Conservation (phyloP, 345 rosid species). For the Lepidium aucheri region DNA sequence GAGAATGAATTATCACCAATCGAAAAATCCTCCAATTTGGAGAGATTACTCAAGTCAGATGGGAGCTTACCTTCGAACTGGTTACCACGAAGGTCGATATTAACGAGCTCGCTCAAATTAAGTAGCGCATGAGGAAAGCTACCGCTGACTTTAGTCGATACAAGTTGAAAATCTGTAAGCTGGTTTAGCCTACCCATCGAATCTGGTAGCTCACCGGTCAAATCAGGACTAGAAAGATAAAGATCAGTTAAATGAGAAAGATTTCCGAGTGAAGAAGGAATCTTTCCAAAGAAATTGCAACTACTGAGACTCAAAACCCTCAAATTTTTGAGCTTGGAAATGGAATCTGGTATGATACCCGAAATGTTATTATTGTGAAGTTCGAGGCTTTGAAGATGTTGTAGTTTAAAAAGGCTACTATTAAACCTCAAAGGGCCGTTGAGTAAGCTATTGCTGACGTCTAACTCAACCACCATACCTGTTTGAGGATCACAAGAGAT, state of each 20-base stretch:
- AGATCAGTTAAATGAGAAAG: neutral
- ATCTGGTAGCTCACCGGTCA: conserved; percentile 16
- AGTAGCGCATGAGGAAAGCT: neutral
- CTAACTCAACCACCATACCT: too few relatives aligned
- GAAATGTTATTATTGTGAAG: too few relatives aligned
- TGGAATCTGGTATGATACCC: too few relatives aligned
- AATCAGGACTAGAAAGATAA: conserved; percentile 16
- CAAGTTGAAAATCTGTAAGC: neutral
- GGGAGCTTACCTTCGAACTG: neutral
- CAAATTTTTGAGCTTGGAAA: neutral
- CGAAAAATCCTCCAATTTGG: too few relatives aligned
- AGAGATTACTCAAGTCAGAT: too few relatives aligned
- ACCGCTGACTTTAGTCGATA: neutral
- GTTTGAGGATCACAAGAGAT: too few relatives aligned
- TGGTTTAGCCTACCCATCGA: neutral
- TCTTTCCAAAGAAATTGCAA: conserved; percentile 15
- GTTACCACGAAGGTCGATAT: neutral
- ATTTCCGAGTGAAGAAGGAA: conserved; percentile 9
- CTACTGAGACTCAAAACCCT: neutral
- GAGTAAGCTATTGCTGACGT: too few relatives aligned
- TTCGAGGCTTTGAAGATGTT: neutral
- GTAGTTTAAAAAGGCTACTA: too few relatives aligned
- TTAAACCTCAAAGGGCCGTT: too few relatives aligned
- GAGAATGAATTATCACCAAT: too few relatives aligned
- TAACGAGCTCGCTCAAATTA: neutral